These are phyloP conservation scores for Ambrosia hybrid DNA, from an alignment of 140 eudicot species.

Conservation along the genomic window DNA sequence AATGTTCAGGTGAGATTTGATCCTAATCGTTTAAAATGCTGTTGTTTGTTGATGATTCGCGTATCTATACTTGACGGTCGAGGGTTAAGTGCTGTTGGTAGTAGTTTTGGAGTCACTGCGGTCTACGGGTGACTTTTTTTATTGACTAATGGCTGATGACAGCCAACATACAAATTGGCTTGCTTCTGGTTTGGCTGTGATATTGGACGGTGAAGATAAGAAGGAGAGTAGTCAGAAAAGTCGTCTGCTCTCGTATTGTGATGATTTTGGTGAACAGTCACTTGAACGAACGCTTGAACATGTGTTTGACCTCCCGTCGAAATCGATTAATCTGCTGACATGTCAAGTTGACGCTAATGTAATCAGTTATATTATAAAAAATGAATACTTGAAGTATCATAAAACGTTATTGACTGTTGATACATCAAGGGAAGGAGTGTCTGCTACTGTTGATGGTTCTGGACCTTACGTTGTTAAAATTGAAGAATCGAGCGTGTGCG, in stretches of 20 bases:
- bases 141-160: conserved; percentile 72
- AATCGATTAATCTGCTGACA: conserved; percentile 48
- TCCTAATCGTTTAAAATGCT: conserved; percentile 8
- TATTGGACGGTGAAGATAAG: conserved; percentile 61
- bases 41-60: conserved; percentile 11
- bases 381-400: conserved; percentile 42
- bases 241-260: conserved; percentile 74
- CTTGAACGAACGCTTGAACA: conserved; percentile 90
- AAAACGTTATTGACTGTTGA: conserved; percentile 23
- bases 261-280: conserved; percentile 94
- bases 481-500: conserved; percentile 84
- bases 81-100: conserved; percentile 20
- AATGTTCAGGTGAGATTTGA: conserved; percentile 27
- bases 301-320: conserved; percentile 69
- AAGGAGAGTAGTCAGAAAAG: conserved; percentile 59
- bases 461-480: conserved; percentile 45
- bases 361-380: conserved; percentile 63
- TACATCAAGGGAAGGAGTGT: conserved; percentile 58
- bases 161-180: conserved; percentile 57
- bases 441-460: conserved; percentile 46
- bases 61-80: conserved; percentile 11
- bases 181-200: conserved; percentile 81
- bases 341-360: conserved; percentile 50
- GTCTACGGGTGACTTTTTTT: conserved; percentile 11
- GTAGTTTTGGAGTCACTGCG: conserved; percentile 16